Percentiles rank a stretch among this genome's conserved stretches.
phyloP scores from a whole-genome alignment of 768 basidiomycete genomes.

The Termitomyces sp. region DNA sequence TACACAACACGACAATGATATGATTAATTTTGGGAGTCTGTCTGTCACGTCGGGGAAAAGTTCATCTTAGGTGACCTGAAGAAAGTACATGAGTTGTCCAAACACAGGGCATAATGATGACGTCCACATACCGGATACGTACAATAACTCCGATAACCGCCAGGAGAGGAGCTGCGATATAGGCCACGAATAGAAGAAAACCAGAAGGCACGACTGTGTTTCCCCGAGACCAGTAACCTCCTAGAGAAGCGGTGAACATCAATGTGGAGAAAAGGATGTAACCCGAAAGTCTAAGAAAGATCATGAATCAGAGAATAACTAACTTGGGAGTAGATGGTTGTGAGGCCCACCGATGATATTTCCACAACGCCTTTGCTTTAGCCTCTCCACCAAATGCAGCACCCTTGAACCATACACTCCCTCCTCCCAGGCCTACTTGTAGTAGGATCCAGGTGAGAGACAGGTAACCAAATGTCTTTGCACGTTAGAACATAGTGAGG shows the following conservation, averaged over 20 bases:
- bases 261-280: constrained; percentile 64
- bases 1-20: not conserved
- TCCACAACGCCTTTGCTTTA: constrained; percentile 76
- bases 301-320: not conserved
- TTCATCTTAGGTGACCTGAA: constrained; percentile 64
- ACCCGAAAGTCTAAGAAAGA: constrained; percentile 55
- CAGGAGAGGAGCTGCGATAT: constrained; percentile 49
- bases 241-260: constrained; percentile 62
- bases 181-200: constrained; percentile 48
- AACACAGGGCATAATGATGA: not conserved
- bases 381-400: constrained; percentile 65
- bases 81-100: not conserved
- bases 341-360: constrained; percentile 67
- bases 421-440: constrained; percentile 62
- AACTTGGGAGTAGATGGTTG: not conserved
- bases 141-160: constrained; percentile 39
- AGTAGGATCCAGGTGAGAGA: constrained; percentile 56
- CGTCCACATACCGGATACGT: constrained; percentile 46
- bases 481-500: not conserved
- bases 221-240: constrained; percentile 68
- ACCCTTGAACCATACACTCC: constrained; percentile 77
- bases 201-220: constrained; percentile 28
- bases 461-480: constrained; percentile 61
- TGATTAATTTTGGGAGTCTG: not conserved
- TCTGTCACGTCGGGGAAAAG: constrained; percentile 32